phyloP scores from a whole-genome alignment of 805 yeast genomes.

The Pichia californica region DNA sequence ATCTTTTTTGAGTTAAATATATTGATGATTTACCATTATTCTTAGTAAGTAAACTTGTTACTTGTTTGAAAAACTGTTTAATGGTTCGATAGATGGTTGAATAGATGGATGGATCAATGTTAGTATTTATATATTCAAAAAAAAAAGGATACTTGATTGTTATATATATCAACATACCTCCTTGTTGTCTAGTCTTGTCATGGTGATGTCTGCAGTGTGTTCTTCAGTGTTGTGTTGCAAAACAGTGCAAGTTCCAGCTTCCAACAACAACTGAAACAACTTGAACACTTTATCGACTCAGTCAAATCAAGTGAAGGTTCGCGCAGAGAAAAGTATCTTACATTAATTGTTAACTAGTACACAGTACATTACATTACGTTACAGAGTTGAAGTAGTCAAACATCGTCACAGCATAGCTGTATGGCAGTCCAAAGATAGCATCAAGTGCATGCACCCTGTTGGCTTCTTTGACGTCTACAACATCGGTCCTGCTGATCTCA shows the following conservation, averaged over 20 bases:
- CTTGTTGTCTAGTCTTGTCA: slow-evolving; percentile 14
- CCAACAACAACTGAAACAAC: too few relatives aligned
- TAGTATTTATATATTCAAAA: not conserved
- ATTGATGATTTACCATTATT: slow-evolving; percentile 40
- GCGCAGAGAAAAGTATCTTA: too few relatives aligned
- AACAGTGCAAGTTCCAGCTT: too few relatives aligned
- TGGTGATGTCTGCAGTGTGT: not conserved
- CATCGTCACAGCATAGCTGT: slow-evolving; percentile 24
- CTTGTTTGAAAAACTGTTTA: slow-evolving; percentile 23
- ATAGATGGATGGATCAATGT: not conserved
- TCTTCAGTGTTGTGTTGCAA: too few relatives aligned
- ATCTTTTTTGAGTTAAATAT: slow-evolving; percentile 55
- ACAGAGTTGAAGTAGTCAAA: slow-evolving; percentile 8
- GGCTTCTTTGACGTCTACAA: slow-evolving; percentile 16
- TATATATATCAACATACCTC: slow-evolving; percentile 23
- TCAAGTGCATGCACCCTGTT: slow-evolving; percentile 34
- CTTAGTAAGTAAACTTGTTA: slow-evolving; percentile 15
- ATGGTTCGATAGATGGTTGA: not conserved
- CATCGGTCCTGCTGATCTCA: slow-evolving; percentile 13
- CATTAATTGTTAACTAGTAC: too few relatives aligned
- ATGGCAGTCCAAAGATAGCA: slow-evolving; percentile 56
- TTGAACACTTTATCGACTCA: too few relatives aligned
- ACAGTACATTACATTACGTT: too few relatives aligned
- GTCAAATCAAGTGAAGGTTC: too few relatives aligned
- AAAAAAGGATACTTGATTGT: too few relatives aligned